Percentiles rank a stretch among this genome's conserved stretches.
These are phyloP conservation scores for Chlamydomonas reinhardtii DNA, from an alignment of 163 green algal genomes.

Conservation along the genomic window DNA sequence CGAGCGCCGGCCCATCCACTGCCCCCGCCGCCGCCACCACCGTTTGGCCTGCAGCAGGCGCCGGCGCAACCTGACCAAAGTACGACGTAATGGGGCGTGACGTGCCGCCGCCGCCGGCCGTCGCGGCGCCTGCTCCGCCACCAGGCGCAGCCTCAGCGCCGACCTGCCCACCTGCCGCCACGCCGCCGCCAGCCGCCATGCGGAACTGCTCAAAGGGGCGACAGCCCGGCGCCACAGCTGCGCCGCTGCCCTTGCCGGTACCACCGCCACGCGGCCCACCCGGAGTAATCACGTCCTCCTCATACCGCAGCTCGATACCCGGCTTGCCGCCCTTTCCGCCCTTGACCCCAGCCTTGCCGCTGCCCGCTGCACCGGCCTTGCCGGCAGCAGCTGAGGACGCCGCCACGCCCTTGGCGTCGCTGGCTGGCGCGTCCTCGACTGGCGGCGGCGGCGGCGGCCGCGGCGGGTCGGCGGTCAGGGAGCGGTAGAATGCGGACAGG, in stretches of 20 bases:
- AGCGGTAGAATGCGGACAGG: slow-evolving; percentile 21
- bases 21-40: no score
- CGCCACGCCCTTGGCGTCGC: background rate
- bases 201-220: slow-evolving; percentile 18
- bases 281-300: slow-evolving; percentile 27
- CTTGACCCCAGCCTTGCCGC: background rate
- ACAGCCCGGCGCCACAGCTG: background rate
- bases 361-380: background rate
- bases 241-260: no score
- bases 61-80: background rate
- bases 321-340: background rate
- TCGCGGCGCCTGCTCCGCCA: background rate
- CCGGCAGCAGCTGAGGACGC: background rate
- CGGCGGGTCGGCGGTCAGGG: slow-evolving; percentile 25
- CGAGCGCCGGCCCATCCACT: no score
- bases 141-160: no score
- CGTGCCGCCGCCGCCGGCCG: background rate
- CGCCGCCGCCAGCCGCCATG: background rate
- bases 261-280: background rate
- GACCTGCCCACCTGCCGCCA: background rate
- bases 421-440: background rate
- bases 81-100: background rate
- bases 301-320: slow-evolving; percentile 32
- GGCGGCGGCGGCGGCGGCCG: background rate
- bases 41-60: background rate